Evolutionary conservation across 148 eudicot genomes (phyloP).

Genomic region (Oxyria digyna): DNA sequence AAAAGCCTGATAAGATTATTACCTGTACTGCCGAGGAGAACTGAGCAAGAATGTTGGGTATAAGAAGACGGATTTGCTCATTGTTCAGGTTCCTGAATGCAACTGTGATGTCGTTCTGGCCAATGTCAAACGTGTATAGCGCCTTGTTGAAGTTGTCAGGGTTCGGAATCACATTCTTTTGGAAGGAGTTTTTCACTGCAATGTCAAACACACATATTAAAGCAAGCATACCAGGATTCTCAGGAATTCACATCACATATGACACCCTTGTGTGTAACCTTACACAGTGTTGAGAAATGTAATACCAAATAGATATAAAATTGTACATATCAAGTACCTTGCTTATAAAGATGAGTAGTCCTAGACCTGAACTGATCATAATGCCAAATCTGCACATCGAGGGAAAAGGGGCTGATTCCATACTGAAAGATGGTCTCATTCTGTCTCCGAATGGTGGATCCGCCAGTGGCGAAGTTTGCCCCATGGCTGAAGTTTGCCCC

Average conservation of each 20-base stretch:
- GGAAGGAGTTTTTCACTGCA: neutral
- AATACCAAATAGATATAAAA: neutral
- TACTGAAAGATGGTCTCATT: conserved; percentile 26
- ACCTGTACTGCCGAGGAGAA: conserved; percentile 17
- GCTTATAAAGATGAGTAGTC: neutral
- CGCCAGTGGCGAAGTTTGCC: conserved; percentile 37
- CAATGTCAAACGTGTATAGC: conserved; percentile 34
- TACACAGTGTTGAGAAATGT: neutral
- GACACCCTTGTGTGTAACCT: neutral
- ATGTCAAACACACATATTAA: neutral
- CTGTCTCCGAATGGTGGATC: conserved; percentile 25
- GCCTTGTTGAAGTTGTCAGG: conserved; percentile 26
- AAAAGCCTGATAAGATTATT: neutral
- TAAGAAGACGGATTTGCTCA: conserved; percentile 18
- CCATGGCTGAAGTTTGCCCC: conserved; percentile 38
- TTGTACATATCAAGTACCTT: neutral
- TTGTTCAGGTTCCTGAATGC: conserved; percentile 24
- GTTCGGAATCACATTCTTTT: conserved; percentile 18
- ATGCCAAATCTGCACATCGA: conserved; percentile 23
- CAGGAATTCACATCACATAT: neutral
- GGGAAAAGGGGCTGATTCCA: conserved; percentile 28
- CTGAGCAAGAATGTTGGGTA: conserved; percentile 28
- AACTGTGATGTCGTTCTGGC: conserved; percentile 34
- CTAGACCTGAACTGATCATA: conserved; percentile 17
- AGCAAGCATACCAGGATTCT: conserved; percentile 1